phyloP scores from a whole-genome alignment of 768 basidiomycete species.

The Tephrocybe rancida region DNA sequence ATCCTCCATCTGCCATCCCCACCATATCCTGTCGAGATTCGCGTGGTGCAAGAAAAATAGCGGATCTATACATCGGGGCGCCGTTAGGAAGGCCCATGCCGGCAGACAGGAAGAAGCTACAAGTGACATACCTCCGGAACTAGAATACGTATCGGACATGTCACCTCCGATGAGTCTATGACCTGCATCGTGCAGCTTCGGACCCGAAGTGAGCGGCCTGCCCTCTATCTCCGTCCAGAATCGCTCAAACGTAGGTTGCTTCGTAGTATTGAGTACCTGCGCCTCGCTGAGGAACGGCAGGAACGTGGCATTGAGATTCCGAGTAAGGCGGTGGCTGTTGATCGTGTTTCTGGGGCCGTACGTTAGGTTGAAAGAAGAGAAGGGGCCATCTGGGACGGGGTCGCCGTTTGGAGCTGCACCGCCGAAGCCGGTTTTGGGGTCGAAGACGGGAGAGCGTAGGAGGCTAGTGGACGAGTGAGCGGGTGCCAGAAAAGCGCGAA shows the following conservation, averaged over 20 bases:
- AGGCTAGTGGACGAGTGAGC: constrained; percentile 22
- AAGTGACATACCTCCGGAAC: constrained; percentile 33
- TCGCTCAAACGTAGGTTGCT: constrained; percentile 26
- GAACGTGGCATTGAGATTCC: constrained; percentile 24
- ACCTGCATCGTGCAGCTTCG: constrained; percentile 34
- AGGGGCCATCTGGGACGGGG: constrained; percentile 32
- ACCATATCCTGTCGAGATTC: constrained; percentile 25
- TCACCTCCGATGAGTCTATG: constrained; percentile 37
- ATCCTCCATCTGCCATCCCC: constrained; percentile 23
- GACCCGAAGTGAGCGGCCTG: constrained; percentile 21
- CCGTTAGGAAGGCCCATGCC: not conserved
- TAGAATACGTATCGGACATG: constrained; percentile 33
- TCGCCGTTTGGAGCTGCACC: constrained; percentile 27
- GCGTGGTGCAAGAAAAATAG: constrained; percentile 28
- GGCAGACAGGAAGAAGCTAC: not conserved
- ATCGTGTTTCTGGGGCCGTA: constrained; percentile 30
- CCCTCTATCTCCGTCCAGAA: constrained; percentile 40
- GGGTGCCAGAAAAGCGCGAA: not conserved
- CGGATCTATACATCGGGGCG: constrained; percentile 16
- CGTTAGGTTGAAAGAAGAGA: constrained; percentile 30
- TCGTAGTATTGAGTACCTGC: not conserved
- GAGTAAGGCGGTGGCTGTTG: constrained; percentile 36
- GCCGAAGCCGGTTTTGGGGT: constrained; percentile 36
- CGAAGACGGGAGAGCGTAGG: constrained; percentile 33
- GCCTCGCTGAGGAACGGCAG: constrained; percentile 19